Evolutionary conservation across 331 rosid genomes (phyloP), one percentile per base, ranked within the genome.

Genomic region (Malus hybrid): DNA sequence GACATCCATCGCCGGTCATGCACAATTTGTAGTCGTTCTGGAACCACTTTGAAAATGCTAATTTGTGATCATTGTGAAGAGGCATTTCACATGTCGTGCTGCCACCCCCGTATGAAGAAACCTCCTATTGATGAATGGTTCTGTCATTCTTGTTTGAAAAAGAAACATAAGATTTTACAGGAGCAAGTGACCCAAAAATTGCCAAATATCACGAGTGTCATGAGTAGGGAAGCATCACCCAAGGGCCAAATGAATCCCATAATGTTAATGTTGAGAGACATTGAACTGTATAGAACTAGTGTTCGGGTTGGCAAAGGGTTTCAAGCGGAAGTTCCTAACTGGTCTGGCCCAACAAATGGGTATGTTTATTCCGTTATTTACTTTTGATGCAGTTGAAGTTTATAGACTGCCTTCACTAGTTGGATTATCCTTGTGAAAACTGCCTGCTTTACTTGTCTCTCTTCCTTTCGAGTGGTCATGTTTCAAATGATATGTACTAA

Each of bases 221-320:
- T 78, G 71, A 84, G 83, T 1, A 78, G 83, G 87, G 74, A 81
- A 80, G 70, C 70, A 66, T 81, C 88, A 44, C 80, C 69, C 63
- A 88, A 80, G 76, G 85, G 83, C 73, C 93, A 85, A 75, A 68
- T 80, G 63, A 87, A 83, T 86, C 85, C 88, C 56, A 79, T 88
- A 75, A 60, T 77, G 54, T 77, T 75, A 81, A 92, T 89, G 96
- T 77, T 92, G 83, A 85, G 83, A 73, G 90, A 92, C 75, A 80
- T 76, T 15, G 87, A 79, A 82, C 87, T 85, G 14, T 81, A 86
- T 77, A 81, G 75, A 73, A 80, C 87, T 71, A 33, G 80, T 74
- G 97, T 94, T 64, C 85, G 99, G 62, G 85, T 90, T 80, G 99
- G 99, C 73, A 90, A 94, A 85, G 97, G 95, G 74, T 94, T 92